Evolutionary conservation across 805 yeast genomes (phyloP), one percentile per base, ranked within the genome.

Genomic region (Starmerella vitae): DNA sequence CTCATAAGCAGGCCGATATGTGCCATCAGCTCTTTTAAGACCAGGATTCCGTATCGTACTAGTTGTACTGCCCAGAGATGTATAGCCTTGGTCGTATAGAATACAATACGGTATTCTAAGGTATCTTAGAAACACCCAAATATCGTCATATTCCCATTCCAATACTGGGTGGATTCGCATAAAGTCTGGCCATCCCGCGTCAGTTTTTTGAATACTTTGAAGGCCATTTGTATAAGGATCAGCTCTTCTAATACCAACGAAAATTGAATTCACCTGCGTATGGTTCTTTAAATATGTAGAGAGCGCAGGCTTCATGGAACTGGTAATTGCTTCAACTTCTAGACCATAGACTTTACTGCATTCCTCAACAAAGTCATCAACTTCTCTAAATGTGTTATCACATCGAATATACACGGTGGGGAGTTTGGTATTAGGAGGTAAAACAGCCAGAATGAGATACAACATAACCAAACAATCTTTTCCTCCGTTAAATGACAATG

Each of bases 381-480:
- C 71, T 42, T 81, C 79, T 0, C 68, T 65, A 56, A 91, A 91
- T 4, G 86, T 76, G 14, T 66, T 65, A 44, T 76, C 84, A 29
- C 78, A 72, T 52, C 82, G 76, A 37, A 91, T 78, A 55, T 82
- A 81, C 5, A 88, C 82, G 0, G 80, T 67, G 39, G 69, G 36
- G 15, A 49, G 28, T 1, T 7, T 18, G 45, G 26, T 39, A 29
- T 20, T 29, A 15, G 12, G 13, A 40, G 22, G 17, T 15, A 39
- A 59, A 62, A 18, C 71, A 1, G 91, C 77, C 37, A 86, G 60
- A 38, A 82, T 73, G 4, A 91, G 54, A 13, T 84, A 64, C 39
- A 91, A 67, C 78, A 88, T 74, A 24, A 86, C 96, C 34, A 86
- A 71, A 52, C 97, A 91, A 61, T 91, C 98, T 55, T 91, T 91